Evolutionary conservation across 2,329 filamentous ascomycete genomes (phyloP).

Genomic region (Botrytis paeoniae): DNA sequence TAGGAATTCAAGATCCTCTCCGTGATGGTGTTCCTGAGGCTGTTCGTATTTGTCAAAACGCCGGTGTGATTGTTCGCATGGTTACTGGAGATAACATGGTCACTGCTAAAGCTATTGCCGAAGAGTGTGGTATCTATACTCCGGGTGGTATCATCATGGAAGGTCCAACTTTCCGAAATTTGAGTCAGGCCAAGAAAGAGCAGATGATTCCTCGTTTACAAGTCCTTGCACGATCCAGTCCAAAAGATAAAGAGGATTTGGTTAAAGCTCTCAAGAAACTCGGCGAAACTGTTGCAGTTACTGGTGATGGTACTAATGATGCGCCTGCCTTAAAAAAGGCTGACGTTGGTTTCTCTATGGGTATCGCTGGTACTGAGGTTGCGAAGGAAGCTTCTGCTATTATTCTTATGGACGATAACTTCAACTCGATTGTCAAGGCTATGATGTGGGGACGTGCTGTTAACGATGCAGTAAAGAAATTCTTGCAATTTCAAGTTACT

Average conservation of each 20-base stretch:
- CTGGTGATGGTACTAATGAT: constrained; percentile 65
- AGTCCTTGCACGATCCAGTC: constrained; percentile 66
- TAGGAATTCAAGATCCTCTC: constrained; percentile 74
- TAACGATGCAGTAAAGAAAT: constrained; percentile 53
- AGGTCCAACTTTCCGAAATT: constrained; percentile 62
- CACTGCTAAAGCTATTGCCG: constrained; percentile 70
- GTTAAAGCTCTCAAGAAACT: constrained; percentile 63
- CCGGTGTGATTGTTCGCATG: constrained; percentile 71
- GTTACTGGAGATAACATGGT: constrained; percentile 71
- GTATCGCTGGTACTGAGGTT: constrained; percentile 63
- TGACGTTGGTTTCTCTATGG: constrained; percentile 67
- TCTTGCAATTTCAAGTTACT: constrained; percentile 58
- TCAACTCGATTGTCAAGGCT: constrained; percentile 60
- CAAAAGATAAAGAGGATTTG: constrained; percentile 65
- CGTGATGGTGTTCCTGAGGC: constrained; percentile 65
- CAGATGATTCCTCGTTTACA: constrained; percentile 59
- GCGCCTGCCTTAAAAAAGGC: constrained; percentile 63
- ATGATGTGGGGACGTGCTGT: constrained; percentile 60
- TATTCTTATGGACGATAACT: constrained; percentile 62
- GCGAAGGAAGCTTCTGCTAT: constrained; percentile 61
- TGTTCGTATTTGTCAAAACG: constrained; percentile 63
- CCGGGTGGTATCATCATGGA: constrained; percentile 62
- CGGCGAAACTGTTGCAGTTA: constrained; percentile 64
- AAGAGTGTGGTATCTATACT: constrained; percentile 62
- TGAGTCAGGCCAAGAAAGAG: constrained; percentile 58